Evolutionary conservation across 2,329 filamentous ascomycete species (phyloP).

Genomic region (Elsinoe australis): DNA sequence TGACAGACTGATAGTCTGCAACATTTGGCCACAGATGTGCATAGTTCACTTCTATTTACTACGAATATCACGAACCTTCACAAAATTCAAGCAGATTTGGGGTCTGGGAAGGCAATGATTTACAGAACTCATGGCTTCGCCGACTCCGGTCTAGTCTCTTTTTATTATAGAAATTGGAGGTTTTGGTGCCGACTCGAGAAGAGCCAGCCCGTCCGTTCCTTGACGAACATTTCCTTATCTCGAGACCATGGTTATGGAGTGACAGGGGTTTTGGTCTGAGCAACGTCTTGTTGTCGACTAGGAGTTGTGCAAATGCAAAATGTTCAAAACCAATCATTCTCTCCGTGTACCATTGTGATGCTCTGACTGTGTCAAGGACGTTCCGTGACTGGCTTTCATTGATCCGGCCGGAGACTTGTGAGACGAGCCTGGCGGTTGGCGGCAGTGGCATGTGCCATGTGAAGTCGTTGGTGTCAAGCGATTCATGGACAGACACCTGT

Average conservation of each 20-base stretch:
- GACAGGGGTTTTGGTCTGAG: slow-evolving; percentile 12
- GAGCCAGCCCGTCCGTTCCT: slow-evolving; percentile 13
- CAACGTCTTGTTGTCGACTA: slow-evolving; percentile 14
- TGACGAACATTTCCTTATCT: slow-evolving; percentile 2
- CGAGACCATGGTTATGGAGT: slow-evolving; percentile 1
- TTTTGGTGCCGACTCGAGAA: slow-evolving; percentile 10
- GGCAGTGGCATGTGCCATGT: slow-evolving; percentile 1
- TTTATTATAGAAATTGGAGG: slow-evolving; percentile 1
- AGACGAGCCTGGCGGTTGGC: background rate
- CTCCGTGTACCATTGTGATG: background rate
- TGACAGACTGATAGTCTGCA: slow-evolving; percentile 10
- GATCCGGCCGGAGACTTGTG: background rate
- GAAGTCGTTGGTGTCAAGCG: slow-evolving; percentile 2
- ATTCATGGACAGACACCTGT: background rate
- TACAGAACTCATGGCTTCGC: too few species aligned
- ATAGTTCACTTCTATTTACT: slow-evolving; percentile 17
- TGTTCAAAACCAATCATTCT: slow-evolving; percentile 12
- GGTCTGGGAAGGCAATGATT: background rate
- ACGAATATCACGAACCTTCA: slow-evolving; percentile 18
- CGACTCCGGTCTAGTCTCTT: too few species aligned
- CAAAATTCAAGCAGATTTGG: background rate
- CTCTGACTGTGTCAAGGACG: background rate
- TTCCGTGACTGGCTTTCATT: background rate
- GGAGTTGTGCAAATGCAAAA: slow-evolving; percentile 11
- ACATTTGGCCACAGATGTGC: slow-evolving; percentile 17